phyloP scores from a whole-genome alignment of 2,329 filamentous ascomycete genomes.

The Trichophyton simii region DNA sequence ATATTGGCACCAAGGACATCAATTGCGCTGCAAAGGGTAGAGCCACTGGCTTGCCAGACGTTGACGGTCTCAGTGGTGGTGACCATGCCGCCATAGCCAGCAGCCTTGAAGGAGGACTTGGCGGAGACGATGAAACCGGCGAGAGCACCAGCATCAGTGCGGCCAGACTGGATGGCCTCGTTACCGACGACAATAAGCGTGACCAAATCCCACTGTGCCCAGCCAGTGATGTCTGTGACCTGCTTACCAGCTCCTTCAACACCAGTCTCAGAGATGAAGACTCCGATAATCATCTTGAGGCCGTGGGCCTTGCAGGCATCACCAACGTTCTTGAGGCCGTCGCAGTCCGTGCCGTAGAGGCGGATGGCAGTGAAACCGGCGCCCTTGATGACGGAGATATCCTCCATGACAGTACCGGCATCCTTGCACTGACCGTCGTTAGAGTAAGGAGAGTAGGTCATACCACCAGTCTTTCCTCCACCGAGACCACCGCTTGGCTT shows the following conservation, averaged over 20 bases:
- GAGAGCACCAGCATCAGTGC: conserved; percentile 52
- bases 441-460: conserved; percentile 69
- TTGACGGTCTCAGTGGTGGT: conserved; percentile 81
- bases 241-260: conserved; percentile 57
- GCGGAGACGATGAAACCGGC: conserved; percentile 55
- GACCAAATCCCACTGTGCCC: conserved; percentile 60
- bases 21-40: conserved; percentile 55
- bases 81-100: conserved; percentile 60
- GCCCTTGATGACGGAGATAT: conserved; percentile 50
- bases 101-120: conserved; percentile 48
- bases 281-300: conserved; percentile 70
- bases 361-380: conserved; percentile 61
- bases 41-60: conserved; percentile 54
- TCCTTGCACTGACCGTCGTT: conserved; percentile 50
- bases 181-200: conserved; percentile 79
- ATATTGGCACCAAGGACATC: conserved; percentile 78
- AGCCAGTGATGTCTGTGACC: conserved; percentile 58
- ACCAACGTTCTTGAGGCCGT: conserved; percentile 63
- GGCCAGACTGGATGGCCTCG: conserved; percentile 70
- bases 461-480: conserved; percentile 48
- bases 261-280: conserved; percentile 61
- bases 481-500: conserved; percentile 15
- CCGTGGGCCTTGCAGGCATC: conserved; percentile 52
- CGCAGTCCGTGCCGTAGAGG: conserved; percentile 87
- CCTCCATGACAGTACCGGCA: conserved; percentile 42